A percentile compares a stretch with the other conserved stretches of the same genome.
Evolutionary conservation across 2,329 filamentous ascomycete species (phyloP).

Genomic region (Neofusicoccum laricinum): DNA sequence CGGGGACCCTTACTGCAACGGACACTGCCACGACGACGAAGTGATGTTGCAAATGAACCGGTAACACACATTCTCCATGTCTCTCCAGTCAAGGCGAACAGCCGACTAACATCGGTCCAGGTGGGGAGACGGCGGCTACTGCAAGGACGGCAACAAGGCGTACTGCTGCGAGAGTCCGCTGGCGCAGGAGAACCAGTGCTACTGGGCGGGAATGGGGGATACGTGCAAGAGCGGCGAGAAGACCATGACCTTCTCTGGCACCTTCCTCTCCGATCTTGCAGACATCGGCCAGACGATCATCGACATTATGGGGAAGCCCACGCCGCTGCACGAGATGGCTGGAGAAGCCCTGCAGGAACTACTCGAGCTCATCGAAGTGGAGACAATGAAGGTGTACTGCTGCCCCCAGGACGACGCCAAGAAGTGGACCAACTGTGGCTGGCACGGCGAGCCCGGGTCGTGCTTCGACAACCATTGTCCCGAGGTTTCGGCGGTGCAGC

Average conservation of each 20-base stretch:
- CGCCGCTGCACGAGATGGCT: conserved; percentile 8
- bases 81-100: no score
- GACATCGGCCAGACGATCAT: background rate
- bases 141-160: background rate
- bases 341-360: conserved; percentile 18
- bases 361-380: conserved; percentile 19
- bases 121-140: background rate
- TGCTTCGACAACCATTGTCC: conserved; percentile 36
- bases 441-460: conserved; percentile 34
- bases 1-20: conserved; percentile 17
- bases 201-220: conserved; percentile 23
- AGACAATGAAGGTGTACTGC: conserved; percentile 25
- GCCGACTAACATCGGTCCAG: no score
- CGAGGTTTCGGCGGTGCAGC: conserved; percentile 24
- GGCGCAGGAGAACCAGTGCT: conserved; percentile 27
- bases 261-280: background rate
- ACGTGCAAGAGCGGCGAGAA: conserved; percentile 30
- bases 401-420: conserved; percentile 26
- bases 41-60: background rate
- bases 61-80: no score
- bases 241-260: conserved; percentile 20
- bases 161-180: background rate
- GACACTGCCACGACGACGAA: background rate
- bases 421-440: conserved; percentile 34
- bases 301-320: background rate